Evolutionary conservation across 257 asterid genomes (phyloP), one percentile per base, ranked within the genome.

Genomic region (Nicotiana tabacum): DNA sequence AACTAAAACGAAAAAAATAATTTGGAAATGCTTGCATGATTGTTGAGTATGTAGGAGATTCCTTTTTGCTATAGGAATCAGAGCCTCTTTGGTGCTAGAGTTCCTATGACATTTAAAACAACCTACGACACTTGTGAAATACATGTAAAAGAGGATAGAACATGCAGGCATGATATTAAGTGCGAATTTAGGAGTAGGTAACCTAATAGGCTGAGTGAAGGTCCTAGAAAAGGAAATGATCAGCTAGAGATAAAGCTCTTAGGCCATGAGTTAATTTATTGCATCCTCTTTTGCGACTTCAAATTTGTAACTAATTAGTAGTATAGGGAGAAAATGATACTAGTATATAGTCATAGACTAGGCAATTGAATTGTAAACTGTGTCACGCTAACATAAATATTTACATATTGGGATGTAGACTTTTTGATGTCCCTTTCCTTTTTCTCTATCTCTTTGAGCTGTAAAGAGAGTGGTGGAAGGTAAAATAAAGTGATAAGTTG

Each of bases 221-320:
- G 60, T 72, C 60, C 79, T 13, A 72, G 61, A 72, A 70, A 72
- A 72, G 79, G 58, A 72, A 72, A 24, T 72, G 61, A 46, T 72
- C 79, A 72, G 39, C 35, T 65, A 15, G 35, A 12, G 39, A 29
- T 8, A 57, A 57, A 57, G 64, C 64, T 57, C 27, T 18, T 5
- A 57, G 64, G 18, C 64, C 64, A 16, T 18, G 60, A 5, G 27
- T 57, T 51, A 51, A 10, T 51, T 57, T 17, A 57, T 6, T 18
- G 2, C 64, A n/a, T 21, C 66, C 66, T n/a, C 12, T n/a, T 7
- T 70, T n/a, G 37, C 48, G 13, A 12, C 37, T 21, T 46, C 39
- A 21, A 72, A 43, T 17, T 72, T 46, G 27, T 72, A 43, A n/a
- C 56, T 18, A 18, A 6, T 7, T 43, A 29, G 30, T 29, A 18